Percentiles rank a stretch among this genome's conserved stretches.
phyloP scores from a whole-genome alignment of 2,329 filamentous ascomycete species.

The Phoma sp. region DNA sequence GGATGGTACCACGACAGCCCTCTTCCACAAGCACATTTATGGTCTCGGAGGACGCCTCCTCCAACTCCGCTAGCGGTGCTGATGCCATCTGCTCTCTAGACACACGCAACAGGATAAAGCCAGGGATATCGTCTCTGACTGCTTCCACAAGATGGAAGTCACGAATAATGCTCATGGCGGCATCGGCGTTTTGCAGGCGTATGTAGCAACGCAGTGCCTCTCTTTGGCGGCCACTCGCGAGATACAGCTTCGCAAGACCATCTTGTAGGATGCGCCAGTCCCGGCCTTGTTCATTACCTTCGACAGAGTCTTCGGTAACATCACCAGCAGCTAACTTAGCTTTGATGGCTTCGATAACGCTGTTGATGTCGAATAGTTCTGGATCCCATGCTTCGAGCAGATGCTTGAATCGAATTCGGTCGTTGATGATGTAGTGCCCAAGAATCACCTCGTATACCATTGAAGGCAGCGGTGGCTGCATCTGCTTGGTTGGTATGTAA shows the following conservation, averaged over 20 bases:
- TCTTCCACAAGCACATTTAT: conserved; percentile 88
- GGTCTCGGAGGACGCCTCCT: conserved; percentile 80
- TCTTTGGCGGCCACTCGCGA: conserved; percentile 78
- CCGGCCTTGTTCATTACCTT: conserved; percentile 72
- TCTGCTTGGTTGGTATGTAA: conserved; percentile 77
- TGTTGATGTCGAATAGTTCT: conserved; percentile 80
- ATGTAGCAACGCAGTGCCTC: conserved; percentile 92
- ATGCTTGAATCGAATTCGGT: conserved; percentile 77
- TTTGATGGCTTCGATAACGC: conserved; percentile 78
- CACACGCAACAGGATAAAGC: conserved; percentile 87
- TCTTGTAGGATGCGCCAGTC: conserved; percentile 94
- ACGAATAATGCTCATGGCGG: conserved; percentile 82
- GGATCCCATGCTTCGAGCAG: conserved; percentile 83
- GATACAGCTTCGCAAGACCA: conserved; percentile 81
- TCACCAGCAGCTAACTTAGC: conserved; percentile 80
- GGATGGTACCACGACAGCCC: conserved; percentile 85
- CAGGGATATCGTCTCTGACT: conserved; percentile 86
- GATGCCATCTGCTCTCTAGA: conserved; percentile 70
- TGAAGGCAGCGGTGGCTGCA: conserved; percentile 78
- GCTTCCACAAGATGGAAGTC: conserved; percentile 91
- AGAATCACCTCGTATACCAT: conserved; percentile 89
- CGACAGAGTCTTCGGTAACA: conserved; percentile 75
- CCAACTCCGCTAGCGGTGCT: conserved; percentile 73
- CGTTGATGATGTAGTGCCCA: conserved; percentile 82
- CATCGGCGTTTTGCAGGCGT: conserved; percentile 87